Conservation (phyloP, 2,329 filamentous ascomycete genomes). For the Coleophoma crateriformis region DNA sequence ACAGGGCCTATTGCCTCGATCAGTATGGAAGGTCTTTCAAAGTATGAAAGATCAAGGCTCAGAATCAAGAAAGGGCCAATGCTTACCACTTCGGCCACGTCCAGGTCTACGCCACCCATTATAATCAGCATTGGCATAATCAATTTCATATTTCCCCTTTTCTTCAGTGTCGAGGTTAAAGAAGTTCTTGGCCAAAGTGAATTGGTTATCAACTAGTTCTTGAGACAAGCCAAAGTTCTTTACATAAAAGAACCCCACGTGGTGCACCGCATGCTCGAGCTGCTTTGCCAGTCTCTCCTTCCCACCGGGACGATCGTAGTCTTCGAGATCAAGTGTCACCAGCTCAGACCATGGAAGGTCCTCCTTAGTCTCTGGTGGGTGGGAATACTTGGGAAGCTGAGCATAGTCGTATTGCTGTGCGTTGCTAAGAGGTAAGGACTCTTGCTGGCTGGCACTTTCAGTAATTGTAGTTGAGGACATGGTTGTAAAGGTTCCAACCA, state of each 20-base stretch:
- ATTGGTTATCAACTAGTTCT: conserved; percentile 52
- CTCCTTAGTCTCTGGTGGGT: conserved; percentile 21
- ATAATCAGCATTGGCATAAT: conserved; percentile 45
- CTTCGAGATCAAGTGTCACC: conserved; percentile 42
- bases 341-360: conserved; percentile 40
- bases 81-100: neutral
- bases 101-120: conserved; percentile 39
- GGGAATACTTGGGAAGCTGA: conserved; percentile 11
- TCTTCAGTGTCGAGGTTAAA: conserved; percentile 49
- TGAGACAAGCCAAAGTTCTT: conserved; percentile 53
- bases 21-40: too few relatives aligned
- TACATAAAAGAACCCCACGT: conserved; percentile 53
- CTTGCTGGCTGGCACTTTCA: too few relatives aligned
- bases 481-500: too few relatives aligned
- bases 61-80: neutral
- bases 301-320: conserved; percentile 40
- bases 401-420: too few relatives aligned
- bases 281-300: conserved; percentile 43
- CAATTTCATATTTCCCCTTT: conserved; percentile 48
- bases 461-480: too few relatives aligned
- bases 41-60: too few relatives aligned
- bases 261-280: conserved; percentile 39
- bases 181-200: conserved; percentile 51
- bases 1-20: too few relatives aligned
- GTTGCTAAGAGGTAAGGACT: too few relatives aligned